Conservation (phyloP, 2,329 filamentous ascomycete genomes). For the Emergomyces pasteurianus region DNA sequence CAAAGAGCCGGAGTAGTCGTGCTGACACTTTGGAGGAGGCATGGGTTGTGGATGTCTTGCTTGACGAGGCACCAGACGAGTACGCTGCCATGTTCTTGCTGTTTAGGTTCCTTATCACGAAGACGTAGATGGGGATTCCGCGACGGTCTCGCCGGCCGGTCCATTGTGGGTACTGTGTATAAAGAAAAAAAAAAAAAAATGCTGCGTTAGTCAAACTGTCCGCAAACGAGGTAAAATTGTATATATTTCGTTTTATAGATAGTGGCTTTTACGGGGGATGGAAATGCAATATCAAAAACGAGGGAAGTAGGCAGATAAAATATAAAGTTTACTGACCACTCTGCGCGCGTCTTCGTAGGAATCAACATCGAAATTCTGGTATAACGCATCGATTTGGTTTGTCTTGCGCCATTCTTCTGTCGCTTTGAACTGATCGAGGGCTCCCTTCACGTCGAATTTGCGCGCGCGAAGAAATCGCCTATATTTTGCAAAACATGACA, state of each 20-base stretch:
- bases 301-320: not conserved
- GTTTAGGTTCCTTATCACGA: conserved; percentile 73
- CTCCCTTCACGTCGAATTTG: conserved; percentile 65
- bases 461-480: conserved; percentile 80
- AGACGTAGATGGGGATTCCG: conserved; percentile 86
- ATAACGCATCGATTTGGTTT: conserved; percentile 66
- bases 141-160: conserved; percentile 80
- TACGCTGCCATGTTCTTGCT: conserved; percentile 69
- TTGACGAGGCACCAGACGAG: conserved; percentile 41
- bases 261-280: not conserved
- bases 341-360: conserved; percentile 66
- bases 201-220: not conserved
- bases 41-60: conserved; percentile 47
- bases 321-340: conserved; percentile 44
- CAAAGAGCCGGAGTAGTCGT: conserved; percentile 75
- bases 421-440: conserved; percentile 71
- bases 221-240: not conserved
- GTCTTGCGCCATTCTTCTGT: conserved; percentile 79
- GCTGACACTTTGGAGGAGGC: conserved; percentile 46
- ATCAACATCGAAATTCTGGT: conserved; percentile 73
- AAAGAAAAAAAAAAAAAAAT: not conserved
- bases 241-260: not conserved
- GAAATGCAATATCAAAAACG: not conserved
- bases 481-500: not conserved
- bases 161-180: conserved; percentile 75